These are phyloP conservation scores for Chalciporus sp. DNA, from an alignment of 1,284 basidiomycete genomes.

Conservation along the genomic window DNA sequence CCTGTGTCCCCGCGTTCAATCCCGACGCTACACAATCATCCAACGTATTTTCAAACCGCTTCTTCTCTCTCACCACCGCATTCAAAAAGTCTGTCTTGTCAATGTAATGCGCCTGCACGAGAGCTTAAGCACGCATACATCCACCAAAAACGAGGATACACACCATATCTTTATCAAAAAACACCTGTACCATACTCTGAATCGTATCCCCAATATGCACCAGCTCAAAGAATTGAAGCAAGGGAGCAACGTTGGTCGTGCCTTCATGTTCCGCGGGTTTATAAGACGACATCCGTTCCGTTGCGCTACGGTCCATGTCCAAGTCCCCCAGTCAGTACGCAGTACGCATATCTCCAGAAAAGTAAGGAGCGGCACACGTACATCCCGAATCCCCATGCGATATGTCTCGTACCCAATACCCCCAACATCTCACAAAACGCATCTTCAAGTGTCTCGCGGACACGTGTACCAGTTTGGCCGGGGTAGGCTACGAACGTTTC, in stretches of 20 bases:
- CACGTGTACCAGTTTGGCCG: conserved; percentile 77
- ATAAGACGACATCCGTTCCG: conserved; percentile 84
- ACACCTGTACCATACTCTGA: conserved; percentile 96
- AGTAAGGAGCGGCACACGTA: conserved; percentile 40
- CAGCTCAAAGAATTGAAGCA: conserved; percentile 96
- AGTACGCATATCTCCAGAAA: not conserved
- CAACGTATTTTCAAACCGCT: conserved; percentile 87
- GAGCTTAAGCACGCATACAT: not conserved
- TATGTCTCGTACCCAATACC: conserved; percentile 78
- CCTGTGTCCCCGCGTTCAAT: conserved; percentile 92
- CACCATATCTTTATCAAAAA: conserved; percentile 94
- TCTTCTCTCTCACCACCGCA: conserved; percentile 93
- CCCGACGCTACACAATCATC: conserved; percentile 95
- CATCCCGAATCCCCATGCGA: conserved; percentile 84
- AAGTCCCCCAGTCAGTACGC: too few species aligned
- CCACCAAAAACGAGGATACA: conserved; percentile 18
- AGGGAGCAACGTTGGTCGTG: conserved; percentile 81
- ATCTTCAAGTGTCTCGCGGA: conserved; percentile 90
- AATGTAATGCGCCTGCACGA: conserved; percentile 73
- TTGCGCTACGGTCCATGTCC: conserved; percentile 56
- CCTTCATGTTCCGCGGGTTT: conserved; percentile 83
- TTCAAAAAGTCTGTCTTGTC: conserved; percentile 95
- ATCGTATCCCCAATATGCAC: conserved; percentile 98
- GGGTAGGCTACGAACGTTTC: conserved; percentile 90
- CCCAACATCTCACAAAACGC: conserved; percentile 85